Conservation (phyloP, 2,329 filamentous ascomycete genomes). For the Paraconiothyrium sp. region DNA sequence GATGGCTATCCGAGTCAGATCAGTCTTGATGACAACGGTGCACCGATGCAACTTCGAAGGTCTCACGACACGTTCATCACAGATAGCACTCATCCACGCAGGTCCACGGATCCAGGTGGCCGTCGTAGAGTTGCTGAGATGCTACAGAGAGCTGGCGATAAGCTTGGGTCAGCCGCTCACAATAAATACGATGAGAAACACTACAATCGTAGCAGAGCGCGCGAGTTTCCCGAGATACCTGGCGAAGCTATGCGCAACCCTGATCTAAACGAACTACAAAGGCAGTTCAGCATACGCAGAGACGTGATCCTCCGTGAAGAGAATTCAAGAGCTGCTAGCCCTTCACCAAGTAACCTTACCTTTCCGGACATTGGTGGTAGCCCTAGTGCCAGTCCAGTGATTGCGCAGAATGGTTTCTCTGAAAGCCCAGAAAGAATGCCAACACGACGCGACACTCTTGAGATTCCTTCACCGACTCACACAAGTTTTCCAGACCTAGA, state of each 20-base stretch:
- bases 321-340: constrained; percentile 53
- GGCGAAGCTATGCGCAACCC: constrained; percentile 62
- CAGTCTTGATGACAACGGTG: constrained; percentile 2
- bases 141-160: constrained; percentile 56
- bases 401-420: constrained; percentile 19
- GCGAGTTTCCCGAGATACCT: constrained; percentile 66
- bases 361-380: constrained; percentile 26
- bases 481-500: constrained; percentile 7
- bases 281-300: constrained; percentile 51
- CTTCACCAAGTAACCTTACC: constrained; percentile 40
- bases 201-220: constrained; percentile 58
- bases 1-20: constrained; percentile 10
- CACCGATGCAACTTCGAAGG: constrained; percentile 13
- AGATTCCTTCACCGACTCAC: constrained; percentile 29
- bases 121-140: constrained; percentile 43
- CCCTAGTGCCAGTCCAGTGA: constrained; percentile 22
- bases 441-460: constrained; percentile 30
- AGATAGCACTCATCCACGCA: constrained; percentile 5
- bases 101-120: constrained; percentile 21
- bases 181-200: constrained; percentile 58
- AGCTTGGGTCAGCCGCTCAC: constrained; percentile 59
- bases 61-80: constrained; percentile 25
- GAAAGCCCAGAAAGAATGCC: constrained; percentile 26
- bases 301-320: constrained; percentile 29
- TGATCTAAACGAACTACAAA: constrained; percentile 50